phyloP scores from a whole-genome alignment of 306 rosid species.

The Luffa aegyptiaca region DNA sequence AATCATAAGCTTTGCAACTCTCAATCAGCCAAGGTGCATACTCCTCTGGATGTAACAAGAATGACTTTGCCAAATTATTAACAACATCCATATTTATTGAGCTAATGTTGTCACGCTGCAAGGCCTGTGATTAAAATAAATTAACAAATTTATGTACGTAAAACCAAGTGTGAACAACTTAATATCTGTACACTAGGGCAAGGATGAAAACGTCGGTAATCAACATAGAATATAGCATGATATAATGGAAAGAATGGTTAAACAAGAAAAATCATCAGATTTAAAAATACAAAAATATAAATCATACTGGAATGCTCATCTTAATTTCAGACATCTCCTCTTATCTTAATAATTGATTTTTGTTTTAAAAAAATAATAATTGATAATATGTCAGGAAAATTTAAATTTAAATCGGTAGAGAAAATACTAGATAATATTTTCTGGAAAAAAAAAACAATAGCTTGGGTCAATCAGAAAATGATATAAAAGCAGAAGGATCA shows the following conservation, averaged over 20 bases:
- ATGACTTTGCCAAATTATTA: conserved; percentile 51
- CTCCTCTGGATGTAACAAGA: conserved; percentile 38
- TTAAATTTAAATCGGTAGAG: no score
- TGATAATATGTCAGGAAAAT: no score
- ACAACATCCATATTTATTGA: conserved; percentile 50
- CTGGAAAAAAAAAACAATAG: no score
- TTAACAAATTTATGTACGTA: not conserved
- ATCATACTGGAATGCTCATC: no score
- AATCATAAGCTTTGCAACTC: conserved; percentile 39
- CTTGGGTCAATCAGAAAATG: not conserved
- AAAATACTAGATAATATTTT: no score
- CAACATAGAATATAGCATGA: no score
- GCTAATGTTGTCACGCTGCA: conserved; percentile 30
- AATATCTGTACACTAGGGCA: not conserved
- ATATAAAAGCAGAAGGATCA: not conserved
- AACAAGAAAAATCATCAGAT: not conserved
- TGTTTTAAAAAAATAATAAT: no score
- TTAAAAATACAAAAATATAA: not conserved
- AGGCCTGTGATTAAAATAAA: conserved; percentile 31
- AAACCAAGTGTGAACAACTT: not conserved
- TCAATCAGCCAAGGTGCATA: conserved; percentile 45
- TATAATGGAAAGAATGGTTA: no score
- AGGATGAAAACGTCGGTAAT: not conserved
- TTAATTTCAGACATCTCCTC: no score
- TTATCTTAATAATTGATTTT: no score